A percentile compares a stretch with the other conserved stretches of the same genome.
Conservation (phyloP, 257 asterid genomes). For the Nicotiana benthamiana region DNA sequence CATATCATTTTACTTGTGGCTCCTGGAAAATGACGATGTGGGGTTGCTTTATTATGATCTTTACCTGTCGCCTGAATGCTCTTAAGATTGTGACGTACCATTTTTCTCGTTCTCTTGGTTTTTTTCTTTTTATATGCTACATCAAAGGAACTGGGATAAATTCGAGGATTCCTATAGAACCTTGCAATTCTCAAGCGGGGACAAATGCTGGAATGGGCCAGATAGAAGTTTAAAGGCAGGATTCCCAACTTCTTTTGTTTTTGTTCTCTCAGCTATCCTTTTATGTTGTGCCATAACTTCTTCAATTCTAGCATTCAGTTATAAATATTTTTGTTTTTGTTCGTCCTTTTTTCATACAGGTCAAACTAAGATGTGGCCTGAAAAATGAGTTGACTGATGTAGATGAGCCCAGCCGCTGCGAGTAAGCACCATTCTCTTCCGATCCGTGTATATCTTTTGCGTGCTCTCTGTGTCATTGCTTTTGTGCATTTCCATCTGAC, state of each 20-base stretch:
- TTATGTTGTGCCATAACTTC: neutral
- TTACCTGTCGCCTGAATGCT: neutral
- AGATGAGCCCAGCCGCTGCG: slow-evolving; percentile 99
- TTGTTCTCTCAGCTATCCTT: neutral
- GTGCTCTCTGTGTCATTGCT: neutral
- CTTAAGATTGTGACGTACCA: neutral
- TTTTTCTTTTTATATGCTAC: neutral
- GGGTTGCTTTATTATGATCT: neutral
- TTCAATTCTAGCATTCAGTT: neutral
- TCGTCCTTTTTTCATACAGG: slow-evolving; percentile 31
- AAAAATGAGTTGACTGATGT: slow-evolving; percentile 71
- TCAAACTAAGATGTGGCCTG: slow-evolving; percentile 85
- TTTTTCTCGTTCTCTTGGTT: neutral
- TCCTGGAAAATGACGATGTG: neutral
- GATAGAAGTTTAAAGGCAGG: slow-evolving; percentile 81
- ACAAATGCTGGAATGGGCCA: slow-evolving; percentile 98
- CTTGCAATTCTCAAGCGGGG: slow-evolving; percentile 76
- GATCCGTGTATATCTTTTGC: neutral
- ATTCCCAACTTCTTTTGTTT: neutral
- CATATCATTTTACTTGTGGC: neutral
- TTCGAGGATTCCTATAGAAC: slow-evolving; percentile 69
- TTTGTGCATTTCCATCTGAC: slow-evolving; percentile 10
- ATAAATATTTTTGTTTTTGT: neutral
- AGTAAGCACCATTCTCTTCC: slow-evolving; percentile 40
- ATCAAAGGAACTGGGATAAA: slow-evolving; percentile 75